Evolutionary conservation across 208 protist genomes (phyloP).

Genomic region (Porcisia hertigi): DNA sequence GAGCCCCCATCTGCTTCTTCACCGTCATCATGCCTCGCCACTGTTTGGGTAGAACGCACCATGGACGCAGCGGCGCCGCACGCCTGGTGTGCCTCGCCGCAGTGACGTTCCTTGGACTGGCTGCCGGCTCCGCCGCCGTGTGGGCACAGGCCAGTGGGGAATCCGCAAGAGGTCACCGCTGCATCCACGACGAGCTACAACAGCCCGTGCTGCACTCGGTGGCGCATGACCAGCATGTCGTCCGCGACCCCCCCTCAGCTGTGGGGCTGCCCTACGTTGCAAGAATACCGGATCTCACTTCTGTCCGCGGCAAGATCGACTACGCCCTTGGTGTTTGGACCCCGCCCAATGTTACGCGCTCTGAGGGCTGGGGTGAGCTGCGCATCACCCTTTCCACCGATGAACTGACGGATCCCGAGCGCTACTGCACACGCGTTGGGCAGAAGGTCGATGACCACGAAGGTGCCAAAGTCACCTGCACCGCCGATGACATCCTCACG

Average conservation of each 20-base stretch:
- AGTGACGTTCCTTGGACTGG: too few relatives aligned
- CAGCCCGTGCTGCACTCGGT: slow-evolving; percentile 29
- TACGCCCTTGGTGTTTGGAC: slow-evolving; percentile 16
- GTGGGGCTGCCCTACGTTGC: slow-evolving; percentile 14
- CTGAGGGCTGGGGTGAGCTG: too few relatives aligned
- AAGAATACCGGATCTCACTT: not conserved
- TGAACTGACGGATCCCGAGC: slow-evolving; percentile 33
- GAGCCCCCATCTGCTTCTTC: too few relatives aligned
- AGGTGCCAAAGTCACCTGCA: too few relatives aligned
- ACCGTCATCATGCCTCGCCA: too few relatives aligned
- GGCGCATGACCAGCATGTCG: too few relatives aligned
- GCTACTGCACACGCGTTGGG: slow-evolving; percentile 44
- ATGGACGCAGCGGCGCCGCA: too few relatives aligned
- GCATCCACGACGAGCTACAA: slow-evolving; percentile 24
- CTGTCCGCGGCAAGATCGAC: not conserved
- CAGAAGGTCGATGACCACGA: too few relatives aligned
- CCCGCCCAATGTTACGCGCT: too few relatives aligned
- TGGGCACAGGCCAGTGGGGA: slow-evolving; percentile 5
- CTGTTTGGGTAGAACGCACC: too few relatives aligned
- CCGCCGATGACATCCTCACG: too few relatives aligned
- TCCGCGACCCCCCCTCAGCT: not conserved
- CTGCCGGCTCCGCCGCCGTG: not conserved
- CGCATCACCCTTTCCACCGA: slow-evolving; percentile 38
- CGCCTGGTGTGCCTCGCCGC: too few relatives aligned
- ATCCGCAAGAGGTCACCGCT: not conserved